phyloP scores from a whole-genome alignment of 108 stramenopile genomes.

The Discostella stelligeroides region DNA sequence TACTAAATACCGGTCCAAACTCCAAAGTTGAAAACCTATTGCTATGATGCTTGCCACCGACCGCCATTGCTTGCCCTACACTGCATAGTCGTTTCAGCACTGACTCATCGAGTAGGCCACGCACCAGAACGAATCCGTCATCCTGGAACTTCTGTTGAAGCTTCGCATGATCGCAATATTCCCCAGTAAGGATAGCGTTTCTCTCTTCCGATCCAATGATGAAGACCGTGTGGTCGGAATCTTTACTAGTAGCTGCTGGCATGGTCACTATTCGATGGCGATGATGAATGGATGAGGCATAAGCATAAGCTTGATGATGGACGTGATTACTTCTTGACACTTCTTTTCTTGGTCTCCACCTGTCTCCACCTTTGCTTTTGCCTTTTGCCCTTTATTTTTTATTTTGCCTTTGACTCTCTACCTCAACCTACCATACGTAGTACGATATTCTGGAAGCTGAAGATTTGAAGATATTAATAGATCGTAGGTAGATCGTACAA shows the following conservation, averaged over 20 bases:
- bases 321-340: too few species aligned
- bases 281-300: too few species aligned
- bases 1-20: constrained; percentile 24
- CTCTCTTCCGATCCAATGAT: constrained; percentile 1
- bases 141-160: neutral
- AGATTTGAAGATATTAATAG: too few species aligned
- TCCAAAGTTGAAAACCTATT: constrained; percentile 9
- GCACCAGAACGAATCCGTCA: constrained; percentile 12
- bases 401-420: too few species aligned
- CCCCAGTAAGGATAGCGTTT: neutral
- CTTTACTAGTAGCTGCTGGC: neutral
- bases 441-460: too few species aligned
- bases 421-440: too few species aligned
- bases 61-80: constrained; percentile 4
- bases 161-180: constrained; percentile 1
- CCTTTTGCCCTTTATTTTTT: too few species aligned
- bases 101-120: constrained; percentile 11
- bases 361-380: too few species aligned
- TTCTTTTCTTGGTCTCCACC: too few species aligned
- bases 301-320: too few species aligned
- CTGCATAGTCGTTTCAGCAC: neutral
- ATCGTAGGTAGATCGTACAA: too few species aligned
- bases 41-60: neutral
- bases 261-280: too few species aligned
- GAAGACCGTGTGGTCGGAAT: constrained; percentile 2